Percentiles rank a stretch among this genome's conserved stretches.
Conservation (phyloP, 148 eudicot species). For the Cornus kousa region DNA sequence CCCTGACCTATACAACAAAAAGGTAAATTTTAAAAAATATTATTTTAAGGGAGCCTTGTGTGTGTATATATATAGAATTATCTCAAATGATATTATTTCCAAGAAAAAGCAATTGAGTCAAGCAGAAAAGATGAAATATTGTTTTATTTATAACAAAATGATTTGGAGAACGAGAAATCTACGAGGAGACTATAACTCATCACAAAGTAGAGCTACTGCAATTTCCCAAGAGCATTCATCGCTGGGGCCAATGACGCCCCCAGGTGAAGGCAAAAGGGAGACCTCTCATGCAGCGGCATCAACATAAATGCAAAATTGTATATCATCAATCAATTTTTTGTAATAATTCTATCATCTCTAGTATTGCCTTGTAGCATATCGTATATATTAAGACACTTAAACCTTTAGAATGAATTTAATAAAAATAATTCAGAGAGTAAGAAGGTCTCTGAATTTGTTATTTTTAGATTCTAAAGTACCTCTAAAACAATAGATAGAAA, state of each 20-base stretch:
- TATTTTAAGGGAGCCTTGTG: not conserved
- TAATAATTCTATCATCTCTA: too few relatives aligned
- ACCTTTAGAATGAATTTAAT: not conserved
- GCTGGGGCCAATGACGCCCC: too few relatives aligned
- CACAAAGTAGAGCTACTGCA: not conserved
- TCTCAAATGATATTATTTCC: not conserved
- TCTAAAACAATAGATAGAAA: too few relatives aligned
- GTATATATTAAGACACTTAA: too few relatives aligned
- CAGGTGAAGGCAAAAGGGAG: too few relatives aligned
- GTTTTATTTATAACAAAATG: not conserved
- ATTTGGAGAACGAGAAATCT: not conserved
- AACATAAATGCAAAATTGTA: too few relatives aligned
- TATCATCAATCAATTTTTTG: too few relatives aligned
- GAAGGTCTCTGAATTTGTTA: too few relatives aligned
- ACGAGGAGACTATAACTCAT: not conserved
- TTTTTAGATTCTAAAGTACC: too few relatives aligned
- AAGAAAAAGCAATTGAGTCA: constrained; percentile 16
- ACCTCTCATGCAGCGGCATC: too few relatives aligned
- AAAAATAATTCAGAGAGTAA: not conserved
- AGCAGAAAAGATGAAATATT: constrained; percentile 8
- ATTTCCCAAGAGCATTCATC: too few relatives aligned
- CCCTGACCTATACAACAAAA: constrained; percentile 63
- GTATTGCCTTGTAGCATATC: too few relatives aligned
- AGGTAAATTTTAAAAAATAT: not conserved
- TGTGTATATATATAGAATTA: not conserved